These are phyloP conservation scores for Xylaria sp. DNA, from an alignment of 2,329 filamentous ascomycete species.

Conservation along the genomic window DNA sequence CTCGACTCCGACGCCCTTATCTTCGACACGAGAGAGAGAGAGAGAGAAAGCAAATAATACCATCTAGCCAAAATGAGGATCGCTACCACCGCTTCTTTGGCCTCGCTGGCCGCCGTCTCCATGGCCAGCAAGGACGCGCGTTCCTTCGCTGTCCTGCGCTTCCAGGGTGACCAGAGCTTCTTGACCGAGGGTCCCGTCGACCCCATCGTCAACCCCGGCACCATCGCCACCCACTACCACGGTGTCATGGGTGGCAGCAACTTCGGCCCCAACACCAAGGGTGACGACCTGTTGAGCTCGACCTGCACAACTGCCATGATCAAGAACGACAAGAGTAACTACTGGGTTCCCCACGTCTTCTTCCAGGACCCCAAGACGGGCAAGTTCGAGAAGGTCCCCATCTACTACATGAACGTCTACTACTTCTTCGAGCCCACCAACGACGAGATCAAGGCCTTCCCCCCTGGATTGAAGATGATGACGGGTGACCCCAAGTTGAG, in stretches of 20 bases:
- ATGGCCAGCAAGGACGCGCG: slow-evolving; percentile 40
- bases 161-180: slow-evolving; percentile 56
- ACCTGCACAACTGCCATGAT: slow-evolving; percentile 67
- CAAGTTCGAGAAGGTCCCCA: slow-evolving; percentile 58
- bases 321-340: slow-evolving; percentile 65
- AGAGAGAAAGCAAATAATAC: not conserved
- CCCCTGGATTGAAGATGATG: slow-evolving; percentile 64
- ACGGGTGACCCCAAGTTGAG: slow-evolving; percentile 58
- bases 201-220: slow-evolving; percentile 61
- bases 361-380: slow-evolving; percentile 59
- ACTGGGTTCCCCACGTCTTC: slow-evolving; percentile 71
- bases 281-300: slow-evolving; percentile 53
- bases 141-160: slow-evolving; percentile 65
- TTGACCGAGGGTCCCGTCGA: slow-evolving; percentile 58
- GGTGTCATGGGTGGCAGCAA: slow-evolving; percentile 65
- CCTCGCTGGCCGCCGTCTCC: slow-evolving; percentile 35
- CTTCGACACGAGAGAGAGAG: too few species aligned
- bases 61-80: slow-evolving; percentile 24
- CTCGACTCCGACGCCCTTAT: not conserved
- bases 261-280: slow-evolving; percentile 59
- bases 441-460: slow-evolving; percentile 65
- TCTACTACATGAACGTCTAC: slow-evolving; percentile 71
- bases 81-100: slow-evolving; percentile 20
- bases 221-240: slow-evolving; percentile 59
- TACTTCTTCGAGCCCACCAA: slow-evolving; percentile 65